These are phyloP conservation scores for Ailanthus altissimus DNA, from an alignment of 345 rosid species.

Conservation along the genomic window DNA sequence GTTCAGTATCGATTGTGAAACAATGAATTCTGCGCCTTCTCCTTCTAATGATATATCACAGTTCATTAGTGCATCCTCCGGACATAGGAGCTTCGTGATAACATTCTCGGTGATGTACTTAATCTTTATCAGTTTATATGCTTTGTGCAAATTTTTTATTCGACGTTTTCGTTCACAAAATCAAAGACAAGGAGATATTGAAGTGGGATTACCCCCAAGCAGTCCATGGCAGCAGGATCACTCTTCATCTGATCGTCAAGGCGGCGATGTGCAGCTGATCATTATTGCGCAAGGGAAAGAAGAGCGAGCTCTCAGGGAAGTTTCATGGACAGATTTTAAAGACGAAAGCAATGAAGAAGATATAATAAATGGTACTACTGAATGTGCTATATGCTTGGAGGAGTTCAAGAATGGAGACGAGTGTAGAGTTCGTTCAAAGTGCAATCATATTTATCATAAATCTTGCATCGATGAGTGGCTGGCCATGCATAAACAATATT, in stretches of 20 bases:
- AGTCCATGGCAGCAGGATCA: too few relatives aligned
- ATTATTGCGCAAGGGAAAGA: too few relatives aligned
- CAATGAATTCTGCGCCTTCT: background rate
- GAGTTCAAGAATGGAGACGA: background rate
- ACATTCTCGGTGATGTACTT: background rate
- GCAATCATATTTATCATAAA: constrained; percentile 1
- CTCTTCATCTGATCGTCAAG: too few relatives aligned
- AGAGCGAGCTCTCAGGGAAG: background rate
- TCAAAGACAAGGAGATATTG: too few relatives aligned
- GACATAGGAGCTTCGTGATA: background rate
- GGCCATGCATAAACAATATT: background rate
- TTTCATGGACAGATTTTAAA: background rate
- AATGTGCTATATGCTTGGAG: constrained; percentile 9
- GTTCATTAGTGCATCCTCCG: too few relatives aligned
- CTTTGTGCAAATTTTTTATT: background rate
- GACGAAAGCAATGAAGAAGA: background rate
- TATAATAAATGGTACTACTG: too few relatives aligned
- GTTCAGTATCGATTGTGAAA: background rate
- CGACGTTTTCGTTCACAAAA: too few relatives aligned
- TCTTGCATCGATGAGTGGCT: constrained; percentile 3
- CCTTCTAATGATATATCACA: background rate
- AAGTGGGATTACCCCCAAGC: too few relatives aligned
- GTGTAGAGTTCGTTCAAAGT: background rate
- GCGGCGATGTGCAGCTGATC: background rate
- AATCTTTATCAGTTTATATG: background rate